Evolutionary conservation across 495 filamentous ascomycete species (phyloP).

Genomic region (Neurospora pannonica): DNA sequence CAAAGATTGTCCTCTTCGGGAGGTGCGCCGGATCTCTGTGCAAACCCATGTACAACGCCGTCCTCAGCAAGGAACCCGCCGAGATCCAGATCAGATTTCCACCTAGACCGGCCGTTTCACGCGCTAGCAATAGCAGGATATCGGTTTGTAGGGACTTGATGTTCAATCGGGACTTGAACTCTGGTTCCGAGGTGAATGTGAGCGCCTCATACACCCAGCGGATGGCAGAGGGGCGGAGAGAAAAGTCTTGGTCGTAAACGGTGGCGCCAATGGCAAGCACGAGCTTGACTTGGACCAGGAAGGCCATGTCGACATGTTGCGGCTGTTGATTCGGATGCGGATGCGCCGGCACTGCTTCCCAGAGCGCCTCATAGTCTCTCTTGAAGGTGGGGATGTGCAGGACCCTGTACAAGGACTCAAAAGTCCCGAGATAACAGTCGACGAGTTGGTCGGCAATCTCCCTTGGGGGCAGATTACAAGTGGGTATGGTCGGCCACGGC

Average conservation of each 20-base stretch:
- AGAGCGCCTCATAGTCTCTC: slow-evolving; percentile 31
- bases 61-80: slow-evolving; percentile 9
- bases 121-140: slow-evolving; percentile 14
- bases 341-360: slow-evolving; percentile 4
- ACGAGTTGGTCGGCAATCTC: slow-evolving; percentile 38
- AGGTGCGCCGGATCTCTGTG: slow-evolving; percentile 15
- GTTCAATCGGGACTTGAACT: slow-evolving; percentile 11
- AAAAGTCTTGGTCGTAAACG: slow-evolving; percentile 13
- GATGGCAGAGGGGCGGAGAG: slow-evolving; percentile 9
- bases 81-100: slow-evolving; percentile 13
- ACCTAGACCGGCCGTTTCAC: slow-evolving; percentile 9
- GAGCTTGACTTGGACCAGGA: slow-evolving; percentile 15
- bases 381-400: slow-evolving; percentile 48
- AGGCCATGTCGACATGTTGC: background rate
- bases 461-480: slow-evolving; percentile 32
- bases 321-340: background rate
- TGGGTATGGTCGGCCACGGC: slow-evolving; percentile 5
- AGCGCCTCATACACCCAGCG: slow-evolving; percentile 19
- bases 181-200: slow-evolving; percentile 13
- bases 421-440: slow-evolving; percentile 35
- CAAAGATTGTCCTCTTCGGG: slow-evolving; percentile 22
- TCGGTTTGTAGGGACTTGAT: slow-evolving; percentile 10
- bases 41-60: slow-evolving; percentile 20
- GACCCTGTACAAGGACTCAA: slow-evolving; percentile 41
- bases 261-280: slow-evolving; percentile 17